phyloP scores from a whole-genome alignment of 1,139 yeast genomes.

The Meyerozyma athensensis region DNA sequence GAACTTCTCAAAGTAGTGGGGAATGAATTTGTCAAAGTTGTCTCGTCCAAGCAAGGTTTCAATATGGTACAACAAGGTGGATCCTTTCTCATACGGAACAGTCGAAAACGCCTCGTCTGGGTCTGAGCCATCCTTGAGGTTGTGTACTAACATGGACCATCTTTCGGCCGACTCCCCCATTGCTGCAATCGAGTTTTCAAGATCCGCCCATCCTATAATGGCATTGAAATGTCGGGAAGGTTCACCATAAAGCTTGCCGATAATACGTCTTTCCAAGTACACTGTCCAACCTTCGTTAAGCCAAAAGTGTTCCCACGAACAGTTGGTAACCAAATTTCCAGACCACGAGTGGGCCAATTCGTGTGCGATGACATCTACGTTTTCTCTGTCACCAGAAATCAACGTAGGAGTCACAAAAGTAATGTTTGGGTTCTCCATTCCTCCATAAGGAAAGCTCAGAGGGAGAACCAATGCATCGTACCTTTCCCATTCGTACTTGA shows the following conservation, averaged over 20 bases:
- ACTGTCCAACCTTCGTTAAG: constrained; percentile 97
- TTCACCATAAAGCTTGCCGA: constrained; percentile 75
- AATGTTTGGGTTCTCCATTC: constrained; percentile 92
- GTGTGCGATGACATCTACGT: constrained; percentile 86
- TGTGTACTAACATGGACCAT: constrained; percentile 65
- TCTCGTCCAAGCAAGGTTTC: constrained; percentile 54
- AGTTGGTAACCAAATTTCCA: constrained; percentile 84
- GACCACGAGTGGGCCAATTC: constrained; percentile 93
- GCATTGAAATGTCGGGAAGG: constrained; percentile 73
- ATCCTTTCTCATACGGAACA: constrained; percentile 91
- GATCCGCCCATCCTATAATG: constrained; percentile 84
- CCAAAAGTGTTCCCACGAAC: constrained; percentile 94
- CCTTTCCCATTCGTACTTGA: constrained; percentile 79
- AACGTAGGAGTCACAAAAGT: constrained; percentile 91
- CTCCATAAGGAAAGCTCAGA: constrained; percentile 86
- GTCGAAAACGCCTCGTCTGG: constrained; percentile 89
- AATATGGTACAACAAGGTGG: constrained; percentile 67
- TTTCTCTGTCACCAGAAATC: constrained; percentile 79
- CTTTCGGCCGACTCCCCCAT: constrained; percentile 52
- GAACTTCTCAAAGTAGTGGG: constrained; percentile 67
- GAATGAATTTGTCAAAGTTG: constrained; percentile 73
- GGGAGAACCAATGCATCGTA: constrained; percentile 82
- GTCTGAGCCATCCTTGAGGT: constrained; percentile 60
- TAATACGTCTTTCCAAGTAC: constrained; percentile 78
- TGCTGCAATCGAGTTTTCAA: constrained; percentile 58